Evolutionary conservation across 257 asterid genomes (phyloP).

Genomic region (Lithospermum erythrorhizon): DNA sequence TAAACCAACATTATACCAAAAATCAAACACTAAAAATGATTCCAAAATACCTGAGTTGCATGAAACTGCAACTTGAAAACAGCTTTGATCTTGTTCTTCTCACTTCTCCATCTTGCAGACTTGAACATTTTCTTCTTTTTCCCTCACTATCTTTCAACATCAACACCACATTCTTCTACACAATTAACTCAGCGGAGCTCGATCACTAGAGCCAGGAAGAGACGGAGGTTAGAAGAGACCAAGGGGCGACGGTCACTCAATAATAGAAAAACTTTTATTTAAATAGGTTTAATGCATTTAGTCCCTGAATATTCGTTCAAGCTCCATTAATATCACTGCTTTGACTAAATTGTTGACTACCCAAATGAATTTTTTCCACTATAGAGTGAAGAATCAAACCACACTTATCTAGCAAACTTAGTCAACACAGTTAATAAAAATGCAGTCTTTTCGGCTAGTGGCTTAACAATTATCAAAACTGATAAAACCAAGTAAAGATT

Average conservation of each 20-base stretch:
- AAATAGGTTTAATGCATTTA: no score
- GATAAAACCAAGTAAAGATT: background rate
- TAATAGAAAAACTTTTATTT: no score
- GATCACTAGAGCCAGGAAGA: no score
- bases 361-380: constrained; percentile 15
- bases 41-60: constrained; percentile 67
- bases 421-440: no score
- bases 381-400: background rate
- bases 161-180: constrained; percentile 25
- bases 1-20: background rate
- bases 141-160: constrained; percentile 9
- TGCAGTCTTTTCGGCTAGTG: no score
- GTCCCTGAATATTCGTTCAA: no score
- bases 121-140: constrained; percentile 51
- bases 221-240: no score
- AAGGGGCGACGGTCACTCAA: no score
- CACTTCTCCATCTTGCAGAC: constrained; percentile 88
- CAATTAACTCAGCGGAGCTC: no score
- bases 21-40: background rate
- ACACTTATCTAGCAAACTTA: no score
- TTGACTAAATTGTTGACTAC: constrained; percentile 1
- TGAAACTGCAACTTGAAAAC: constrained; percentile 89
- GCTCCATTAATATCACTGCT: constrained; percentile 2
- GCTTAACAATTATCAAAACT: no score
- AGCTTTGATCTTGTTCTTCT: constrained; percentile 85